A percentile compares a stretch with the other conserved stretches of the same genome.
Conservation (phyloP, 2,329 filamentous ascomycete species). For the Akanthomyces uredinophilus region DNA sequence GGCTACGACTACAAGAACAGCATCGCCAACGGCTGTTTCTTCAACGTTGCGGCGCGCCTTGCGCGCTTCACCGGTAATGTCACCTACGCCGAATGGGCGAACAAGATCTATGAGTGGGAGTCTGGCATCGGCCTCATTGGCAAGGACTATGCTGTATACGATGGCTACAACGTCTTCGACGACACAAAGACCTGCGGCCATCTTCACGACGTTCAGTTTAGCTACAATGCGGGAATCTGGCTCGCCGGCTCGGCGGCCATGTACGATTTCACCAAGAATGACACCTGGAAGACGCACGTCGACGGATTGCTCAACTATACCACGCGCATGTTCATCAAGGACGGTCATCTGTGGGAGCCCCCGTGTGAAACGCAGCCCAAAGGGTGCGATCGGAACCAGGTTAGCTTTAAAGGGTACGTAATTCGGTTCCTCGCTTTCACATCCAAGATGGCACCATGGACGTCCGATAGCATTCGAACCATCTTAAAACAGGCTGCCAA, state of each 20-base stretch:
- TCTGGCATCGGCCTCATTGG: slow-evolving; percentile 50
- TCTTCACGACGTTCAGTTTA: slow-evolving; percentile 58
- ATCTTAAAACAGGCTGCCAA: slow-evolving; percentile 45
- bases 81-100: slow-evolving; percentile 74
- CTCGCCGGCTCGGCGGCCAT: slow-evolving; percentile 56
- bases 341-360: slow-evolving; percentile 54
- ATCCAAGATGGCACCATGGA: slow-evolving; percentile 50
- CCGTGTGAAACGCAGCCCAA: slow-evolving; percentile 53
- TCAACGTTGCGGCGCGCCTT: slow-evolving; percentile 65
- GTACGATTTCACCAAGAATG: slow-evolving; percentile 52
- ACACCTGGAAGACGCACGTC: slow-evolving; percentile 52
- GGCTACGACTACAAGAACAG: slow-evolving; percentile 67
- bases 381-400: slow-evolving; percentile 56
- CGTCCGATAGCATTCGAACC: slow-evolving; percentile 42
- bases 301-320: slow-evolving; percentile 52
- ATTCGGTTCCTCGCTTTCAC: slow-evolving; percentile 60
- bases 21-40: slow-evolving; percentile 65
- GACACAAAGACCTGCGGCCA: slow-evolving; percentile 41
- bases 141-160: slow-evolving; percentile 47
- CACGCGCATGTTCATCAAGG: slow-evolving; percentile 49
- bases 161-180: slow-evolving; percentile 35
- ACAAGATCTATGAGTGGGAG: slow-evolving; percentile 65
- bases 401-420: slow-evolving; percentile 71
- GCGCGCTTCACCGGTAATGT: slow-evolving; percentile 73
- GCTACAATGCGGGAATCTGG: slow-evolving; percentile 64